Base-by-base conservation (phyloP, 1,139 yeast species). In the Magnusiomyces tetraspermus region DNA sequence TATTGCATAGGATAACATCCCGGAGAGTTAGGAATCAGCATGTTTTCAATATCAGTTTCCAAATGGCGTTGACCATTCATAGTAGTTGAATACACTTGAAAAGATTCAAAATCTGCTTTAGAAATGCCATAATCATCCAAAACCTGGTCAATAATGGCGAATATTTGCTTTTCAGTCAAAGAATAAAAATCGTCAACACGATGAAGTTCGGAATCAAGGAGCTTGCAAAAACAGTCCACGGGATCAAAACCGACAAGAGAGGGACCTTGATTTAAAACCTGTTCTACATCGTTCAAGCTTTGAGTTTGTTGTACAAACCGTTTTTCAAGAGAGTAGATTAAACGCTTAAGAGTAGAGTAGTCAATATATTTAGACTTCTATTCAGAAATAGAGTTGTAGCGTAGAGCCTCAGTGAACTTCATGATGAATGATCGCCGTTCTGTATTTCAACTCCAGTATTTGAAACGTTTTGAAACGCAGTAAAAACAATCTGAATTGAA, bases 381-480 rank as follows among this genome's bases (percentile, higher is more conserved):
- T 63, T 84, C 92, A 3, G 92, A 90, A 37, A 84, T 90, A 24
- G 87, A 85, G 66, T 84, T 84, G 68, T 84, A 82, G 67, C 83
- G 85, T 53, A 84, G 72, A 40, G 88, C 80, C 60, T 82, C 85
- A 50, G 83, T 76, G 66, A 84, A 84, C 73, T 84, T 84, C 92
- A 84, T 84, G 15, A 13, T 36, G 40, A 36, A 8, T 8, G 15
- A 8, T 36, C 15, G 40, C 15, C 11, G n/a, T n/a, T n/a, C n/a
- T n/a, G n/a, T n/a, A n/a, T n/a, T n/a, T n/a, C n/a, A n/a, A n/a
- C n/a, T n/a, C n/a, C n/a, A n/a, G n/a, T n/a, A n/a, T n/a, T n/a
- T n/a, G n/a, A n/a, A n/a, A n/a, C n/a, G n/a, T n/a, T n/a, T n/a
- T n/a, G n/a, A n/a, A n/a, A n/a, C n/a, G n/a, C n/a, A n/a, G n/a